A percentile compares a stretch with the other conserved stretches of the same genome.
These are phyloP conservation scores for Pseudoturritis turrita DNA, from an alignment of 345 rosid genomes.

Conservation along the genomic window DNA sequence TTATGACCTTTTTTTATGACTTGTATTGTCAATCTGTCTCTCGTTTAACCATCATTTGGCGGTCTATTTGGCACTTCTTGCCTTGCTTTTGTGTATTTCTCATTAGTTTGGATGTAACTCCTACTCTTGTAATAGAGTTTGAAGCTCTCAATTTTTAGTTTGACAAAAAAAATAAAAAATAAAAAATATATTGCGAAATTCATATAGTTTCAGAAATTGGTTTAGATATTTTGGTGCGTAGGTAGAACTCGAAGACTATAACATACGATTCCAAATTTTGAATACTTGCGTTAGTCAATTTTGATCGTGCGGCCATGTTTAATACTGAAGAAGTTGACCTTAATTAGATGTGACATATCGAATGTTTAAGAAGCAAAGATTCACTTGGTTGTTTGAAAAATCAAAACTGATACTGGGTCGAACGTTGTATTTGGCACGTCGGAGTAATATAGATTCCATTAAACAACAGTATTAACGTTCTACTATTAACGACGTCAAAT, in stretches of 20 bases:
- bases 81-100: too few relatives aligned
- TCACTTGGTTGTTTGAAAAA: background rate
- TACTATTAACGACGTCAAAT: slow-evolving; percentile 1
- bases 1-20: too few relatives aligned
- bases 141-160: too few relatives aligned
- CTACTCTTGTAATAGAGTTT: too few relatives aligned
- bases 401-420: background rate
- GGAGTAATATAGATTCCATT: background rate
- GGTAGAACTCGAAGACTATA: background rate
- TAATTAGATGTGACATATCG: background rate
- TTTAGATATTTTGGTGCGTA: background rate
- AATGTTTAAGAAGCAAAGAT: slow-evolving; percentile 15
- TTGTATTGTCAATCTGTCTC: too few relatives aligned
- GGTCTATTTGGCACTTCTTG: too few relatives aligned
- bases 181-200: background rate
- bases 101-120: too few relatives aligned
- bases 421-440: slow-evolving; percentile 26
- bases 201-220: background rate
- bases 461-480: background rate
- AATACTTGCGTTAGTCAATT: background rate
- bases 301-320: slow-evolving; percentile 29
- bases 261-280: background rate
- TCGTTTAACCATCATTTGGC: too few relatives aligned
- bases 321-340: slow-evolving; percentile 11
- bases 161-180: too few relatives aligned